Conservation (phyloP, 306 rosid genomes). For the Cucumis cinereus region DNA sequence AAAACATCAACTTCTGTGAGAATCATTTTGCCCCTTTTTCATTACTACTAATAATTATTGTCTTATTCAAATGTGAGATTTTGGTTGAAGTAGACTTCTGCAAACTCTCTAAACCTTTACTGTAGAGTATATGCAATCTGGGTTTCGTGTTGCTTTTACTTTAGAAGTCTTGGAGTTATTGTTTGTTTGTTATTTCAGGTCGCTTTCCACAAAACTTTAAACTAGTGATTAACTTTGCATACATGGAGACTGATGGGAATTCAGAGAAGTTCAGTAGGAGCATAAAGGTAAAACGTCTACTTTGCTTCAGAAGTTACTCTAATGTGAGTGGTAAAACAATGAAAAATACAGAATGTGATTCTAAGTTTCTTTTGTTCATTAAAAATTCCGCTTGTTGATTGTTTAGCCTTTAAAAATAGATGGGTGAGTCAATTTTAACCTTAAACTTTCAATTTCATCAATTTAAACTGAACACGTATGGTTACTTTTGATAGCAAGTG, state of each 20-base stretch:
- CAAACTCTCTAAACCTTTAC: background rate
- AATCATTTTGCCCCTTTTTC: background rate
- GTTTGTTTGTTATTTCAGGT: conserved; percentile 40
- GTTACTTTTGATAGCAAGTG: background rate
- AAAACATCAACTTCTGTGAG: conserved; percentile 95
- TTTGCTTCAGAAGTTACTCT: no score
- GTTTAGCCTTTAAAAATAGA: background rate
- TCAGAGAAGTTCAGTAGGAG: background rate
- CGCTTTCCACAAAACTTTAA: conserved; percentile 79
- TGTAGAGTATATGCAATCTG: background rate
- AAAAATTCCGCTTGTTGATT: background rate
- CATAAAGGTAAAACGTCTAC: background rate
- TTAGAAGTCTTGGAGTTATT: background rate
- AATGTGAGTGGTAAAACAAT: background rate
- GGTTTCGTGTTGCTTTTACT: background rate
- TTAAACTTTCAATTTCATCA: background rate
- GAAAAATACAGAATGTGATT: background rate
- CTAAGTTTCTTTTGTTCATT: background rate
- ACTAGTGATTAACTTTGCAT: conserved; percentile 20
- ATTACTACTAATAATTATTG: background rate
- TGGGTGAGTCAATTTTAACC: background rate
- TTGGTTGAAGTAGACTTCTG: background rate
- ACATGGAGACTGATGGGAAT: background rate
- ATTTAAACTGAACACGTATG: background rate
- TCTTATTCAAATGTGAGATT: background rate